These are phyloP conservation scores for Barnettozyma wickerhamii DNA, from an alignment of 805 yeast genomes.

Conservation along the genomic window DNA sequence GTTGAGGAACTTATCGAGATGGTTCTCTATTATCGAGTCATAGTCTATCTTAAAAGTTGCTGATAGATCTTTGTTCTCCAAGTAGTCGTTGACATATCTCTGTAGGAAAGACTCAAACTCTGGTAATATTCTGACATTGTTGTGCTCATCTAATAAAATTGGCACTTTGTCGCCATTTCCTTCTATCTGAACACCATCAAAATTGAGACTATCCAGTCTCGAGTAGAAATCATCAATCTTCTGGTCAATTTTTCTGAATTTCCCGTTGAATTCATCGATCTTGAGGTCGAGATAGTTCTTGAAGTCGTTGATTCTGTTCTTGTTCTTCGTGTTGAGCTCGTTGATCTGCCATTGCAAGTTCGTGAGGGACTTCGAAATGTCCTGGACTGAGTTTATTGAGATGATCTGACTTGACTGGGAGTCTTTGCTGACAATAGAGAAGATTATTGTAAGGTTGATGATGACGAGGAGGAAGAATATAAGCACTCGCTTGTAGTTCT, in stretches of 20 bases:
- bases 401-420: conserved; percentile 9
- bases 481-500: neutral
- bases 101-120: conserved; percentile 20
- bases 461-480: neutral
- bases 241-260: conserved; percentile 1
- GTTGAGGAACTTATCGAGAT: conserved; percentile 15
- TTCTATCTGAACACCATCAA: conserved; percentile 8
- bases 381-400: conserved; percentile 10
- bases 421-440: conserved; percentile 1
- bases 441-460: conserved; percentile 5
- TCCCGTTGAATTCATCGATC: conserved; percentile 13
- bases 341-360: conserved; percentile 24
- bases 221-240: conserved; percentile 9
- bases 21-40: conserved; percentile 13
- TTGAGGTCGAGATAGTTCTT: conserved; percentile 18
- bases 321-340: conserved; percentile 19
- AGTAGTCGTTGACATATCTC: conserved; percentile 6
- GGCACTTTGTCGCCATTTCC: conserved; percentile 13
- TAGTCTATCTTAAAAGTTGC: conserved; percentile 14
- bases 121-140: conserved; percentile 20
- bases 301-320: conserved; percentile 16
- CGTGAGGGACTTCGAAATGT: conserved; percentile 19
- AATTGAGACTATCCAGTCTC: conserved; percentile 9
- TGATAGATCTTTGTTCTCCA: conserved; percentile 3
- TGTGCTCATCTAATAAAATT: conserved; percentile 14